These are phyloP conservation scores for Claviceps cyperi DNA, from an alignment of 2,329 filamentous ascomycete species.

Conservation along the genomic window DNA sequence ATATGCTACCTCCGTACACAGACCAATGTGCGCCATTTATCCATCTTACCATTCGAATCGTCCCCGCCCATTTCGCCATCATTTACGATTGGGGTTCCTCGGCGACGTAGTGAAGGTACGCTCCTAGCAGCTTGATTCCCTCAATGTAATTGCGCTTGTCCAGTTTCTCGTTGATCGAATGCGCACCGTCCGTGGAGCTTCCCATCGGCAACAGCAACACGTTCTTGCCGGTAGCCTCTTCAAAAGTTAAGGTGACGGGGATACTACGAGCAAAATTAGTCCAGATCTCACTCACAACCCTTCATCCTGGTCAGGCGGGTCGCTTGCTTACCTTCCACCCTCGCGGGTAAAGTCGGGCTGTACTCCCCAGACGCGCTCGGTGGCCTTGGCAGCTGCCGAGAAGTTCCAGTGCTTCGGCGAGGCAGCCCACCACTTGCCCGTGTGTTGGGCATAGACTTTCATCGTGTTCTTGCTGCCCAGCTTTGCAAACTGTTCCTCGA, in stretches of 20 bases:
- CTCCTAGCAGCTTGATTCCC: constrained; percentile 87
- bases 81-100: constrained; percentile 52
- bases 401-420: constrained; percentile 99
- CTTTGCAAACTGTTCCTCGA: constrained; percentile 74
- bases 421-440: constrained; percentile 97
- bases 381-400: constrained; percentile 84
- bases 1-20: no score
- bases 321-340: constrained; percentile 72
- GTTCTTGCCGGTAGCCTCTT: constrained; percentile 96
- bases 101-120: constrained; percentile 91
- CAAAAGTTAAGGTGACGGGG: constrained; percentile 90
- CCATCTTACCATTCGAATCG: no score
- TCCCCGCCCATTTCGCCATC: constrained; percentile 2
- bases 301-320: constrained; percentile 2
- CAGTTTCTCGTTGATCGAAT: constrained; percentile 97
- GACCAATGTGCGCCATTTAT: no score
- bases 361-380: constrained; percentile 85
- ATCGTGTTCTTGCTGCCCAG: constrained; percentile 85
- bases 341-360: constrained; percentile 92
- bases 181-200: constrained; percentile 87
- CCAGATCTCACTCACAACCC: not conserved
- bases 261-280: constrained; percentile 43
- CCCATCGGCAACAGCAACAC: constrained; percentile 93
- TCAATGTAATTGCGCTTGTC: constrained; percentile 97
- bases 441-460: constrained; percentile 70